A percentile compares a stretch with the other conserved stretches of the same genome.
Evolutionary conservation across 108 stramenopile genomes (phyloP).

Genomic region (Chaetoceros tenuissimus): DNA sequence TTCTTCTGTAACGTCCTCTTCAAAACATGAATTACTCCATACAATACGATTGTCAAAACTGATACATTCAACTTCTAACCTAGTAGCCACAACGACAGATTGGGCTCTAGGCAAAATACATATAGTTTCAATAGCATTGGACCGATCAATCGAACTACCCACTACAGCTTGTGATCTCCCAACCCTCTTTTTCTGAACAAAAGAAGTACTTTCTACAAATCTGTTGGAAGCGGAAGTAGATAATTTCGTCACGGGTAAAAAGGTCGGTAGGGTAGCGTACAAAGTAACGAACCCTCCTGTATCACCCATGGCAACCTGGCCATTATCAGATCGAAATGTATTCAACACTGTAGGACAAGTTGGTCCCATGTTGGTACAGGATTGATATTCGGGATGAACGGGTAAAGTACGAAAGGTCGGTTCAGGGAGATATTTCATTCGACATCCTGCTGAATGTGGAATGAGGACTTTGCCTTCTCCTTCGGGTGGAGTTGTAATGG

Average conservation of each 20-base stretch:
- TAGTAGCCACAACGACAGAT: neutral
- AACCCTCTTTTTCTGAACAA: constrained; percentile 1
- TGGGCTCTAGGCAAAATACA: neutral
- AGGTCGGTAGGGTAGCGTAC: constrained; percentile 18
- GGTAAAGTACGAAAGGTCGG: neutral
- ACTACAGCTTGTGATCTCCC: neutral
- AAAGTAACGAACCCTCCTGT: constrained; percentile 36
- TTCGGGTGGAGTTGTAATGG: neutral
- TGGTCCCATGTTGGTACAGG: neutral
- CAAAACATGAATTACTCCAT: neutral
- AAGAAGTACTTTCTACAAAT: constrained; percentile 10
- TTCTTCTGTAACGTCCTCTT: neutral
- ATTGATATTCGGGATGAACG: neutral
- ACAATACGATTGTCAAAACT: neutral
- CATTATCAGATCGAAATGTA: neutral
- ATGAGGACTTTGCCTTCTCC: neutral
- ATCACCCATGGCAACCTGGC: constrained; percentile 27
- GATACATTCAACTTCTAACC: constrained; percentile 2
- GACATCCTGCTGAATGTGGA: neutral
- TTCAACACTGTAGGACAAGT: neutral
- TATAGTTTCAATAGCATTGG: neutral
- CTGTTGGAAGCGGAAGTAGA: constrained; percentile 24
- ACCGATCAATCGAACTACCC: neutral
- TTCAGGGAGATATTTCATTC: neutral
- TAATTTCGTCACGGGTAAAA: constrained; percentile 20